Evolutionary conservation across 2,329 filamentous ascomycete species (phyloP), one percentile per base, ranked within the genome.

Genomic region (Pyrenophora graminea): DNA sequence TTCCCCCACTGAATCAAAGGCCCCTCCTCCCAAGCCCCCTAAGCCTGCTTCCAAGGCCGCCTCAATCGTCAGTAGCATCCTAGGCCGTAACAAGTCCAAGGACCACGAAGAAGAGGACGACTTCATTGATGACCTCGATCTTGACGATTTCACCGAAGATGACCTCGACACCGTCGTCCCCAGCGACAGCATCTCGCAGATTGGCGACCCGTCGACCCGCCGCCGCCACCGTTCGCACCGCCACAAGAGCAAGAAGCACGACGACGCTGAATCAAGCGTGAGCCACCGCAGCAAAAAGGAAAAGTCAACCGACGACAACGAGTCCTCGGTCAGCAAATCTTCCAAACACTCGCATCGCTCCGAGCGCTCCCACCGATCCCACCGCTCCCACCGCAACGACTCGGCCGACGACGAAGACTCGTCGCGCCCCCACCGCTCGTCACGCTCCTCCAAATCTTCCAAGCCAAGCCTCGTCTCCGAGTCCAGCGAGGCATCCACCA

Each of bases 131-230:
- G 72, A 74, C 17, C 58, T 65, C n/a, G 69, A 69, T n/a, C 64
- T 70, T 37, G 67, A 68, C n/a, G 63, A 70, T 17, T 33, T 65
- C 21, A 63, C 60, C 17, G 61, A 64, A 40, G 57, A 62, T 9
- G 73, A 79, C 48, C 63, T 66, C 43, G 76, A 76, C 53, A 79
- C 77, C 3, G 74, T 80, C 1, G 72, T 75, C 2, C 78, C 78
- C 1, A 76, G 77, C 51, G 78, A 80, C 51, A 77, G 74, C 46
- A 79, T 80, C 53, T 78, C 75, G 12, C 75, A 78, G 37, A 62
- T 58, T 19, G 67, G 64, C 2, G 63, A 63, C 13, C 27, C 59
- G 59, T 15, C 55, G 7, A 30, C 61, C 13, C 62, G 73, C 69
- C 64, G 71, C 48, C 65, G 63, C 21, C 65, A 70, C 44, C 61